Evolutionary conservation across 495 filamentous ascomycete genomes (phyloP).

Genomic region (Aspergillus sparsus): DNA sequence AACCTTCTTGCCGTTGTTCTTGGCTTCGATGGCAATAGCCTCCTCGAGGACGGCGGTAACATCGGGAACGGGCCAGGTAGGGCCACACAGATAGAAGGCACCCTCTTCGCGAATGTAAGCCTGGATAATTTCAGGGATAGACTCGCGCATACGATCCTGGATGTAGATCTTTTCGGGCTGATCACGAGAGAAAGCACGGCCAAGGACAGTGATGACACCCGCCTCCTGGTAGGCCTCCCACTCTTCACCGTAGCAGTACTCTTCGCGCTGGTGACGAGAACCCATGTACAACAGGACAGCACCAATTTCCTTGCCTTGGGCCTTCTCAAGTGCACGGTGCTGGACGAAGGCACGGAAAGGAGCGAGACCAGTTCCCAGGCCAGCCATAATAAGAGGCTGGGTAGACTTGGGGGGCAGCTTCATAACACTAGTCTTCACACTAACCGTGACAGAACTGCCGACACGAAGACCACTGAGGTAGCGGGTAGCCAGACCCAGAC

Average conservation of each 20-base stretch:
- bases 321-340: constrained; percentile 95
- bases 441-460: constrained; percentile 80
- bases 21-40: constrained; percentile 80
- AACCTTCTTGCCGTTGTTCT: constrained; percentile 70
- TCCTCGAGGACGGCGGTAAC: constrained; percentile 92
- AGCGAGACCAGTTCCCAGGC: constrained; percentile 95
- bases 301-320: constrained; percentile 91
- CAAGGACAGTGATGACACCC: constrained; percentile 90
- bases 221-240: constrained; percentile 98
- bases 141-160: constrained; percentile 95
- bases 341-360: constrained; percentile 98
- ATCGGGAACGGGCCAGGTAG: constrained; percentile 99
- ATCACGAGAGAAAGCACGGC: constrained; percentile 92
- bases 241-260: constrained; percentile 98
- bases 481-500: constrained; percentile 88
- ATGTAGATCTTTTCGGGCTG: constrained; percentile 99
- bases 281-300: constrained; percentile 95
- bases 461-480: constrained; percentile 75
- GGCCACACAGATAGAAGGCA: constrained; percentile 94
- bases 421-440: constrained; percentile 97
- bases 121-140: constrained; percentile 78
- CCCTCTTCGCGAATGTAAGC: constrained; percentile 88
- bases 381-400: constrained; percentile 96
- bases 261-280: constrained; percentile 93
- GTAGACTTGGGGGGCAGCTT: constrained; percentile 85